Evolutionary conservation across 805 yeast genomes (phyloP).

Genomic region (Hanseniaspora hatyaiensis): DNA sequence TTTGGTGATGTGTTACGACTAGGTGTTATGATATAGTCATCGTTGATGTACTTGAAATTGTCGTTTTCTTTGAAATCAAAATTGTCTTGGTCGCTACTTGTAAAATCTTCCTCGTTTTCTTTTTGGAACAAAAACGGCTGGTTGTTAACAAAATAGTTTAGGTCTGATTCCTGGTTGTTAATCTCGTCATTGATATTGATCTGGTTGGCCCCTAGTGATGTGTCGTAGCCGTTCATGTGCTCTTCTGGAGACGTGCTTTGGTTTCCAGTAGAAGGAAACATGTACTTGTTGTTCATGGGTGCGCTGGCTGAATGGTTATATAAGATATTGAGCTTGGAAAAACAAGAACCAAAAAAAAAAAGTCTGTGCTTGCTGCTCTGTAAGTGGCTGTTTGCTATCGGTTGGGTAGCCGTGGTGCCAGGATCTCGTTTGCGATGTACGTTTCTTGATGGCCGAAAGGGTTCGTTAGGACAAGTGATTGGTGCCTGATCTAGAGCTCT

Average conservation of each 20-base stretch:
- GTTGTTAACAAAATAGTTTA: constrained; percentile 9
- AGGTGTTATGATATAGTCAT: constrained; percentile 8
- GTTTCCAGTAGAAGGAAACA: neutral
- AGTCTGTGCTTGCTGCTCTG: no score
- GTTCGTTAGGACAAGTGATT: no score
- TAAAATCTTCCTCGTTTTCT: neutral
- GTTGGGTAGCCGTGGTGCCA: no score
- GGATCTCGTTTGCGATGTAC: no score
- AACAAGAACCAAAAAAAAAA: no score
- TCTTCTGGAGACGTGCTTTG: neutral
- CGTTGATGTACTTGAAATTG: constrained; percentile 11
- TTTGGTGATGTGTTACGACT: neutral
- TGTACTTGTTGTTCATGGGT: constrained; percentile 1
- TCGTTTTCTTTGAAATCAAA: neutral
- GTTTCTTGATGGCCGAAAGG: no score
- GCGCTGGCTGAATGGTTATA: no score
- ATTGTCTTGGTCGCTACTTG: neutral
- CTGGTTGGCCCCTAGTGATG: constrained; percentile 3
- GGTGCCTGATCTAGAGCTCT: no score
- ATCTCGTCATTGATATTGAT: constrained; percentile 10
- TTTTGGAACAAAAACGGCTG: constrained; percentile 9
- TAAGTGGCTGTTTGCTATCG: no score
- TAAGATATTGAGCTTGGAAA: no score
- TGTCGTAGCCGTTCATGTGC: neutral
- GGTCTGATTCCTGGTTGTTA: constrained; percentile 7